Evolutionary conservation across 306 rosid genomes (phyloP).

Genomic region (Neltuma alba): DNA sequence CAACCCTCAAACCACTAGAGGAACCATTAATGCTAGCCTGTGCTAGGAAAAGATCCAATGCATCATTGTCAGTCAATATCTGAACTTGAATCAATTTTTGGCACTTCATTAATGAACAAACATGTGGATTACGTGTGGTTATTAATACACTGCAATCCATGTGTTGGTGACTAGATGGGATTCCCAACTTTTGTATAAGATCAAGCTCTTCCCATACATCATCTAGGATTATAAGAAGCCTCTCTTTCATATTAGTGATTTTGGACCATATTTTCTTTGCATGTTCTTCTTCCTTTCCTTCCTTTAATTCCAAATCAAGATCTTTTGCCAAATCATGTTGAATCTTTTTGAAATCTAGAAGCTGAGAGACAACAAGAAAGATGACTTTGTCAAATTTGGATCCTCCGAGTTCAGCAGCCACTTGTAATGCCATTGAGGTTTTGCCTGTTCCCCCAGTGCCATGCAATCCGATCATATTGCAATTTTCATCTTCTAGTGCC

Average conservation of each 20-base stretch:
- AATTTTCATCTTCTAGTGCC: background rate
- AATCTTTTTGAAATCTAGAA: background rate
- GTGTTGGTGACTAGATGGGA: background rate
- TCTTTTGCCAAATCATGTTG: slow-evolving; percentile 24
- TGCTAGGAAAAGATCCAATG: slow-evolving; percentile 14
- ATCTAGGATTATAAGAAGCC: slow-evolving; percentile 29
- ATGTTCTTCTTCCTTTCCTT: background rate
- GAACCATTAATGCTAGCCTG: background rate
- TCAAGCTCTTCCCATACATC: slow-evolving; percentile 29
- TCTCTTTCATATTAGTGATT: background rate
- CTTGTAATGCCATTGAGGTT: background rate
- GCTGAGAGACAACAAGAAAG: background rate
- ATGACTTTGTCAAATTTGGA: slow-evolving; percentile 28
- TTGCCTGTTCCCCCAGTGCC: background rate
- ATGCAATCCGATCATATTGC: background rate
- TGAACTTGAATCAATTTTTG: background rate
- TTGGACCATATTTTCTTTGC: no score
- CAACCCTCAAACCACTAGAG: background rate
- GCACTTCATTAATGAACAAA: slow-evolving; percentile 16
- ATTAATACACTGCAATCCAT: slow-evolving; percentile 4
- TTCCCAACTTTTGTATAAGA: slow-evolving; percentile 12
- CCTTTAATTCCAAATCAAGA: rapidly evolving
- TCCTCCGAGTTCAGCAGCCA: background rate
- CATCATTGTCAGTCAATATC: background rate
- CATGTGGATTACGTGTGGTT: background rate